Percentiles rank a stretch among this genome's conserved stretches.
Conservation (phyloP, 73 alveolate species). For the Paramecium tetraurelia region DNA sequence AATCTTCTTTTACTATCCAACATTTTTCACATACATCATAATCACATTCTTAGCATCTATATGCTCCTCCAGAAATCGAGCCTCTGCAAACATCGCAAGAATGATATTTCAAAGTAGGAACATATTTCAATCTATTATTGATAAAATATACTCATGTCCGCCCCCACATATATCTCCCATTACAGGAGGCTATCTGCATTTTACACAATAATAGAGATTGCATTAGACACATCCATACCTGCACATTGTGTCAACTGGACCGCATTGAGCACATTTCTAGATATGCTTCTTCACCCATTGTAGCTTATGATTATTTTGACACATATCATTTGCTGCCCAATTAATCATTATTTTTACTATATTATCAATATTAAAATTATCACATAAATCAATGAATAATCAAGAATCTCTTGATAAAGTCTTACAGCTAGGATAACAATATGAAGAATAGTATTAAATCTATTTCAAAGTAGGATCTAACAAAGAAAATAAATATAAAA, state of each 20-base stretch:
- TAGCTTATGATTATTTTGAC: neutral
- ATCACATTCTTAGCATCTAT: constrained; percentile 32
- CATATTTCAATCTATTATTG: constrained; percentile 16
- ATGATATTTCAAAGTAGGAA: constrained; percentile 1
- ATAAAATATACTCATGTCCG: constrained; percentile 13
- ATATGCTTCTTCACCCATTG: neutral
- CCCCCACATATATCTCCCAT: constrained; percentile 43
- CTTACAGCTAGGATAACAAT: neutral
- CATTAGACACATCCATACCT: neutral
- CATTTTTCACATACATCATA: constrained; percentile 34
- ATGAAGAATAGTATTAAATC: neutral
- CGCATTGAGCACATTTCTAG: neutral
- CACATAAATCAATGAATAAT: neutral
- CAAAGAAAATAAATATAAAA: neutral
- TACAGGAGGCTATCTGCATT: constrained; percentile 22
- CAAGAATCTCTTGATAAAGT: neutral
- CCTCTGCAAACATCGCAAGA: constrained; percentile 38
- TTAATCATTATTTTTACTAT: neutral
- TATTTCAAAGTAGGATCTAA: neutral
- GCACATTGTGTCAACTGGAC: constrained; percentile 20
- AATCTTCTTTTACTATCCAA: constrained; percentile 38
- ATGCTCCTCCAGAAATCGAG: constrained; percentile 10
- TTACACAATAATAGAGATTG: constrained; percentile 2
- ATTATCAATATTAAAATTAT: neutral
- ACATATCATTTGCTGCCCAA: neutral